These are phyloP conservation scores for Aquilaria malaccensis DNA, from an alignment of 345 rosid genomes.

Conservation along the genomic window DNA sequence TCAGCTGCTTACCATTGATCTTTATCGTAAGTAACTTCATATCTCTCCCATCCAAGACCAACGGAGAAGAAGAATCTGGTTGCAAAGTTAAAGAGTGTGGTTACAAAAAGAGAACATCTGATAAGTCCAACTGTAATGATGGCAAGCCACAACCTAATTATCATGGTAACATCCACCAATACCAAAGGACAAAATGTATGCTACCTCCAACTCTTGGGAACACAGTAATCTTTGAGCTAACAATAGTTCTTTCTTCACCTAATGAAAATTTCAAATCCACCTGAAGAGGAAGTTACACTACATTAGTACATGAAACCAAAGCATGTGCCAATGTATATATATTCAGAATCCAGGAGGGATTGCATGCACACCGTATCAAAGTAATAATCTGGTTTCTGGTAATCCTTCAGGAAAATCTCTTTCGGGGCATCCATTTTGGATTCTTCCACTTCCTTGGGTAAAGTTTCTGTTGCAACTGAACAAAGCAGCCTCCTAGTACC, in stretches of 20 bases:
- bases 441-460: slow-evolving; percentile 54
- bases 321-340: slow-evolving; percentile 12
- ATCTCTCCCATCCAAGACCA: slow-evolving; percentile 82
- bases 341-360: not conserved
- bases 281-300: slow-evolving; percentile 29
- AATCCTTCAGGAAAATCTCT: slow-evolving; percentile 91
- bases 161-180: not conserved
- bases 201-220: slow-evolving; percentile 80
- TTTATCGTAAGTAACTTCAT: slow-evolving; percentile 72
- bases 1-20: slow-evolving; percentile 54
- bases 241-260: slow-evolving; percentile 94
- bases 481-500: slow-evolving; percentile 45
- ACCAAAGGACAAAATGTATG: not conserved
- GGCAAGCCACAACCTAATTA: not conserved
- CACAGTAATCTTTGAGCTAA: slow-evolving; percentile 71
- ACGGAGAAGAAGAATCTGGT: slow-evolving; percentile 61
- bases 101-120: slow-evolving; percentile 3
- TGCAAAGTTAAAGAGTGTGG: not conserved
- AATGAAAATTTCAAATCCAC: slow-evolving; percentile 75
- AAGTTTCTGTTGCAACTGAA: slow-evolving; percentile 63
- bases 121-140: not conserved
- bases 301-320: slow-evolving; percentile 11
- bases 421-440: slow-evolving; percentile 76
- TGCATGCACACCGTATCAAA: slow-evolving; percentile 57
- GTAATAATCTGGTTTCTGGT: slow-evolving; percentile 85